A percentile compares a stretch with the other conserved stretches of the same genome.
Conservation (phyloP, 768 basidiomycete genomes). For the Collybiopsis luxurians region DNA sequence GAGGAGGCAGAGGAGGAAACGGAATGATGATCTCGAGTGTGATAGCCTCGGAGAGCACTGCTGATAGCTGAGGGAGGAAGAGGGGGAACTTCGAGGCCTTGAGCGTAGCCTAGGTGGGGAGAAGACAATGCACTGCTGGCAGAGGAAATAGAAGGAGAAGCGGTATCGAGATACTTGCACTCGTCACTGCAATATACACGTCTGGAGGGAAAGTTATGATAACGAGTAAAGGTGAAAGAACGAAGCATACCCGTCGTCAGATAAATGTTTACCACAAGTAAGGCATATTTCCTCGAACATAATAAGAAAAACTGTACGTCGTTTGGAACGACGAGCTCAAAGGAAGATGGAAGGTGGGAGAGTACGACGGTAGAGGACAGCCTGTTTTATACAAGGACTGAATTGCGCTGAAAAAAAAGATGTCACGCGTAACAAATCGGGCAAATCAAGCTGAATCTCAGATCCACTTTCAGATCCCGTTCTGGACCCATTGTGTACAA, state of each 20-base stretch:
- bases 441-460: too few species aligned
- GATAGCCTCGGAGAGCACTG: slow-evolving; percentile 45
- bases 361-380: neutral
- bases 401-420: too few species aligned
- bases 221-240: slow-evolving; percentile 14
- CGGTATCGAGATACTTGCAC: slow-evolving; percentile 60
- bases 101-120: slow-evolving; percentile 52
- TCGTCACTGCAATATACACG: slow-evolving; percentile 70
- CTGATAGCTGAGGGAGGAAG: slow-evolving; percentile 68
- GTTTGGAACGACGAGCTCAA: slow-evolving; percentile 3
- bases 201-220: slow-evolving; percentile 29
- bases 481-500: too few species aligned
- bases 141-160: slow-evolving; percentile 66
- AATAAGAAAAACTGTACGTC: neutral
- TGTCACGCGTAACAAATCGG: too few species aligned
- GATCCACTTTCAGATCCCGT: too few species aligned
- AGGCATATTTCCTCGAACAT: slow-evolving; percentile 86
- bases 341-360: slow-evolving; percentile 7
- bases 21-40: slow-evolving; percentile 47
- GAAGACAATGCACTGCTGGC: slow-evolving; percentile 70
- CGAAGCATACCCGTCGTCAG: slow-evolving; percentile 55
- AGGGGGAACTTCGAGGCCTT: slow-evolving; percentile 61
- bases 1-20: slow-evolving; percentile 63
- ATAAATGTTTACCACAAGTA: slow-evolving; percentile 63
- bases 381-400: neutral